These are phyloP conservation scores for Gaultheria prostrata DNA, from an alignment of 148 eudicot genomes.

Conservation along the genomic window DNA sequence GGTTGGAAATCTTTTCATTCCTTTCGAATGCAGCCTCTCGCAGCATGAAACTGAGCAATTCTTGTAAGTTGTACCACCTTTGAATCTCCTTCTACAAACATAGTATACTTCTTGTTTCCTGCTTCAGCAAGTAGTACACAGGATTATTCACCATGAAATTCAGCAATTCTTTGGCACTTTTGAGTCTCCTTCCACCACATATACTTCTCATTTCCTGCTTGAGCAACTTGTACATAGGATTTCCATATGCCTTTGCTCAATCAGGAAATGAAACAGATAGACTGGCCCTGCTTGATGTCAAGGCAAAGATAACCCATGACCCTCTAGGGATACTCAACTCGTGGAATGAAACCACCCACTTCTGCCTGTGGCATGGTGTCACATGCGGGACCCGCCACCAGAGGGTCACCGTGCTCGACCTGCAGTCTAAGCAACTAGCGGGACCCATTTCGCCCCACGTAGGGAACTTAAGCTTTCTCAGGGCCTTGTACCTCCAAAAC, in stretches of 20 bases:
- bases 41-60: not conserved
- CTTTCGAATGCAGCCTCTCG: not conserved
- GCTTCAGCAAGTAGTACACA: not conserved
- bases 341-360: conserved; percentile 14
- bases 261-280: conserved; percentile 15
- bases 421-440: not conserved
- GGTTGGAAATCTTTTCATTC: not conserved
- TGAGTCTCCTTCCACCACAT: not conserved
- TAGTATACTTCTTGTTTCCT: not conserved
- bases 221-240: not conserved
- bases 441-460: conserved; percentile 10
- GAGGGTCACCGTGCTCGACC: conserved; percentile 7
- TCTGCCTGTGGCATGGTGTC: conserved; percentile 19
- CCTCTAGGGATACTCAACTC: conserved; percentile 1
- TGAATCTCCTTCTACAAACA: not conserved
- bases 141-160: not conserved
- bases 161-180: not conserved
- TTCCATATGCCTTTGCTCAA: not conserved
- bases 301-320: not conserved
- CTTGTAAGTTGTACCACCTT: not conserved
- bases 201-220: not conserved
- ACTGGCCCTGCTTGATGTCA: conserved; percentile 12
- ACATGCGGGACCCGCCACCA: not conserved
- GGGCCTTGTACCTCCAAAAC: not conserved
- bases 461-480: conserved; percentile 17